Conservation (phyloP, 805 yeast genomes). For the Metschnikowia sp. region DNA sequence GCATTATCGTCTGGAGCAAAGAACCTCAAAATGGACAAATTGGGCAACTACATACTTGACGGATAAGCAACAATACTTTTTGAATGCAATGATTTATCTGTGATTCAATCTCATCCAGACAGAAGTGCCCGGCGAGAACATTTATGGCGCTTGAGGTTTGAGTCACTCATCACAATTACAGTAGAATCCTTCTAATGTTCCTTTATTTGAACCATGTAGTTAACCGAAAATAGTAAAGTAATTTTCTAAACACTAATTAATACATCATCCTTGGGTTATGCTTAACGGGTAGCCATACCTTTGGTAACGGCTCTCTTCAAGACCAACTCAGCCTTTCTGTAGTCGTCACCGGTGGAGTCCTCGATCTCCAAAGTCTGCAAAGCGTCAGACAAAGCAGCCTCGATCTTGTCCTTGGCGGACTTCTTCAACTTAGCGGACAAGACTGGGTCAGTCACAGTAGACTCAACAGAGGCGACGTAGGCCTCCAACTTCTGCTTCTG, state of each 20-base stretch:
- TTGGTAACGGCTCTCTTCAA: conserved; percentile 99
- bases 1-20: conserved; percentile 64
- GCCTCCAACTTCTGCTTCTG: conserved; percentile 99
- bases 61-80: conserved; percentile 14
- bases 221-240: conserved; percentile 13
- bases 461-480: conserved; percentile 81
- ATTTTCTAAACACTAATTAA: conserved; percentile 19
- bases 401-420: conserved; percentile 95
- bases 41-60: conserved; percentile 77
- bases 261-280: conserved; percentile 16
- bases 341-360: conserved; percentile 94
- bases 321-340: conserved; percentile 98
- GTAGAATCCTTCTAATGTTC: background rate
- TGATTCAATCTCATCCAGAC: no score
- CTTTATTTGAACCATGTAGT: conserved; percentile 1
- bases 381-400: conserved; percentile 97
- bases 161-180: no score
- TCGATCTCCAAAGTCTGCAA: conserved; percentile 95
- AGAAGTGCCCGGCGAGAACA: no score
- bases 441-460: conserved; percentile 97
- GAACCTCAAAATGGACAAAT: conserved; percentile 72
- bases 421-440: conserved; percentile 95
- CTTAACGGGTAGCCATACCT: conserved; percentile 97
- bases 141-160: no score
- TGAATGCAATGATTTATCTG: no score